Evolutionary conservation across 495 filamentous ascomycete species (phyloP).

Genomic region (Trichodelitschia bisporula): DNA sequence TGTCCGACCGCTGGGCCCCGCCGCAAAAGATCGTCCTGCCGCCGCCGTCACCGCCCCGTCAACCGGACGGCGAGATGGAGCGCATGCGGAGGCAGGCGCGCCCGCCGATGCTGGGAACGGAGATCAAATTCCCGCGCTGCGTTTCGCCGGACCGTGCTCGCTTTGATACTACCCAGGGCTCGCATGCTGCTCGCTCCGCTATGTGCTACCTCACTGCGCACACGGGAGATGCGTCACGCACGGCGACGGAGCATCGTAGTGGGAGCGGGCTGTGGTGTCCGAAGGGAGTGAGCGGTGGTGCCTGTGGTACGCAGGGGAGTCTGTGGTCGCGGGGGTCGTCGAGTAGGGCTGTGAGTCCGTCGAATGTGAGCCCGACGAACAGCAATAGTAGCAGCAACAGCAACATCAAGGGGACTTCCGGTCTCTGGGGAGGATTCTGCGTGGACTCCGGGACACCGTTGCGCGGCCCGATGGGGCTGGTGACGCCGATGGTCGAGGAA

Average conservation of each 20-base stretch:
- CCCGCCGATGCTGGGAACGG: conserved; percentile 66
- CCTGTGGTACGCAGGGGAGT: background rate
- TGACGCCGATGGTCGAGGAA: conserved; percentile 12
- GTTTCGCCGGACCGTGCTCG: conserved; percentile 56
- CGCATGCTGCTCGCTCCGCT: conserved; percentile 15
- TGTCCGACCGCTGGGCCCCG: conserved; percentile 5
- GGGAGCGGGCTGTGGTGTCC: conserved; percentile 14
- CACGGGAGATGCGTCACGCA: too few relatives aligned
- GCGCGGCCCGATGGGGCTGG: conserved; percentile 12
- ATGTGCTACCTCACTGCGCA: conserved; percentile 23
- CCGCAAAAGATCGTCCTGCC: conserved; percentile 7
- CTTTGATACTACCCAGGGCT: conserved; percentile 34
- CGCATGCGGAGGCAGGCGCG: conserved; percentile 27
- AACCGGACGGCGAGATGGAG: conserved; percentile 12
- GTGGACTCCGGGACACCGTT: conserved; percentile 7
- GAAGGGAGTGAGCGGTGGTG: background rate
- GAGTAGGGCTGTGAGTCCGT: background rate
- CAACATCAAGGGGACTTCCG: too few relatives aligned
- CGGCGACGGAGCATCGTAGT: too few relatives aligned
- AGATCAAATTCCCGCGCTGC: conserved; percentile 53
- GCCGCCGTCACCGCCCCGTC: conserved; percentile 2
- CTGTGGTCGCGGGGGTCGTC: too few relatives aligned
- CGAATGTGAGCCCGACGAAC: conserved; percentile 3
- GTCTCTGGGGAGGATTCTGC: conserved; percentile 20
- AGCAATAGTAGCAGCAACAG: too few relatives aligned